Evolutionary conservation across 768 basidiomycete genomes (phyloP), one percentile per base, ranked within the genome.

Genomic region (Mrakia frigida): DNA sequence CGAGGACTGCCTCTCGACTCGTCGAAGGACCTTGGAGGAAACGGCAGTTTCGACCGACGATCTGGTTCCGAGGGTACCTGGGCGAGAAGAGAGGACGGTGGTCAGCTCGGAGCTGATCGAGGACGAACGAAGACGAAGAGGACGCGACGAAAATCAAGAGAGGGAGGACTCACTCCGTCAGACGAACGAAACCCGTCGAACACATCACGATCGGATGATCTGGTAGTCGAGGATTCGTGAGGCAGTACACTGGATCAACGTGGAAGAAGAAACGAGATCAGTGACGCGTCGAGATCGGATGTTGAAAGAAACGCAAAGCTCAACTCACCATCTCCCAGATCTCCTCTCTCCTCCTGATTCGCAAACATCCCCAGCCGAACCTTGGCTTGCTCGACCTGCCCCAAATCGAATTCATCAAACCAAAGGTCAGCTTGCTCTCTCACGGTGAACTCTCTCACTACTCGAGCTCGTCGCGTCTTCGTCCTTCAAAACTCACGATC

Each of bases 171-270:
- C 28, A 56, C 35, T 68, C 65, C 10, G 65, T 68, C 37, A 68
- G 65, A n/a, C 65, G 65, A 7, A 68, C 65, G 25, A 68, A 68
- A 1, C 65, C 65, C 35, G 65, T 39, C 65, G 65, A 68, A n/a
- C 65, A 68, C 65, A 68, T 68, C 35, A 68, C 65, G 39, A 68
- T 68, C 65, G 65, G 65, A 68, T 68, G 65, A 39, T 68, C 65
- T 6, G 65, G 65, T 39, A 68, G 39, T 6, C 65, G 65, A 25
- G 65, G 65, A 23, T 68, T 68, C 11, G 65, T 68, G 2, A 68
- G 65, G 65, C 65, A 68, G 37, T 39, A 68, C 1, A 68, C 65
- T 68, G 39, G 1, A 18, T 21, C 46, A 50, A 50, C 9, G 31
- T 6, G 16, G 60, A 65, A 28, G 63, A 10, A 39, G 0, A 13